These are phyloP conservation scores for Scleromitrula shiraiana DNA, from an alignment of 2,329 filamentous ascomycete species.

Conservation along the genomic window DNA sequence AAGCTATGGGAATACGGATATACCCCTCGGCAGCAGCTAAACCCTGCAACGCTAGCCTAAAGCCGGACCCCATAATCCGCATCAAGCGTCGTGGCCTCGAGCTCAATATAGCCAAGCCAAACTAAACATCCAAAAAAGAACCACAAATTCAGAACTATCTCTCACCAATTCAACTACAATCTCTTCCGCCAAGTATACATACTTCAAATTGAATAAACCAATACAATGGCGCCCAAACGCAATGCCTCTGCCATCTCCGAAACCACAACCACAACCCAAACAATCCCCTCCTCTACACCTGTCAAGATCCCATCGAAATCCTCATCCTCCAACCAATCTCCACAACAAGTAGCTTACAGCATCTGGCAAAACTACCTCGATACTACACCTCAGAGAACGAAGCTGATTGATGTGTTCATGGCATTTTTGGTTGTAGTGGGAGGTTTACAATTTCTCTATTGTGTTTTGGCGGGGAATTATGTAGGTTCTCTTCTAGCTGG, in stretches of 20 bases:
- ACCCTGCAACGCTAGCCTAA: not conserved
- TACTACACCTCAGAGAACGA: slow-evolving; percentile 80
- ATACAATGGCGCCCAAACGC: slow-evolving; percentile 44
- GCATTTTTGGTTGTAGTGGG: slow-evolving; percentile 78
- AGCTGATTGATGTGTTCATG: slow-evolving; percentile 89
- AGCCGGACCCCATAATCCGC: not conserved
- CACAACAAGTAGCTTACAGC: slow-evolving; percentile 52
- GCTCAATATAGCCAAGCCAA: not conserved
- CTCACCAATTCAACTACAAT: slow-evolving; percentile 3
- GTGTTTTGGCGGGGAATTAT: slow-evolving; percentile 85
- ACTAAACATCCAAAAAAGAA: slow-evolving; percentile 1
- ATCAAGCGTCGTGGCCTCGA: slow-evolving; percentile 13
- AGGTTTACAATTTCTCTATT: slow-evolving; percentile 89
- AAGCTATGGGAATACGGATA: slow-evolving; percentile 1
- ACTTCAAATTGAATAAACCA: slow-evolving; percentile 6
- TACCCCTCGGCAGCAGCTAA: slow-evolving; percentile 7
- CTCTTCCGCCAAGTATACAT: not conserved
- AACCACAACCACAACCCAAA: slow-evolving; percentile 15
- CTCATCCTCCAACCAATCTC: slow-evolving; percentile 20
- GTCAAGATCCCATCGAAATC: slow-evolving; percentile 20
- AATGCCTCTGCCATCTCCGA: slow-evolving; percentile 25
- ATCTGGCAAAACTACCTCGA: slow-evolving; percentile 73
- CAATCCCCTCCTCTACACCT: slow-evolving; percentile 25
- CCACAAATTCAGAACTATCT: slow-evolving; percentile 3
- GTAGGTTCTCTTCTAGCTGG: slow-evolving; percentile 48